Evolutionary conservation across 148 eudicot genomes (phyloP).

Genomic region (Silene conica): DNA sequence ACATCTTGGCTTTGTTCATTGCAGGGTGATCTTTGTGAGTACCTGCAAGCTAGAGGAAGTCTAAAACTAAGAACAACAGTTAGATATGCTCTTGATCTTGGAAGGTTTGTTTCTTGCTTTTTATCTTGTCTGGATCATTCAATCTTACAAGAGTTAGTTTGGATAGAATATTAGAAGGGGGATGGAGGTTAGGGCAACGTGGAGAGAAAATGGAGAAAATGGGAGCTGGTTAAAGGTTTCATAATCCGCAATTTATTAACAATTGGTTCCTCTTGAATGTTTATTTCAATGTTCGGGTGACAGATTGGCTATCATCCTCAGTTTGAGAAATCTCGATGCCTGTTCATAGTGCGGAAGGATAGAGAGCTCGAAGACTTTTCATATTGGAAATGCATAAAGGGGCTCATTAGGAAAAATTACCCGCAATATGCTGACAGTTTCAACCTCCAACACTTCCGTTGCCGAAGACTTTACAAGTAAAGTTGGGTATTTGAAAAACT

Average conservation of each 20-base stretch:
- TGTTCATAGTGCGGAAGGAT: constrained; percentile 84
- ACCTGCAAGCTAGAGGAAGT: constrained; percentile 54
- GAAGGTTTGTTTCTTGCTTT: constrained; percentile 45
- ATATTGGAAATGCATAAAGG: constrained; percentile 93
- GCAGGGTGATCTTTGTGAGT: constrained; percentile 79
- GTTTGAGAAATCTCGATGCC: constrained; percentile 71
- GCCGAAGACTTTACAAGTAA: constrained; percentile 49
- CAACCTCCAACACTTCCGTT: constrained; percentile 71
- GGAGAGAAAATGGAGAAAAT: too few species aligned
- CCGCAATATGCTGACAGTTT: constrained; percentile 82
- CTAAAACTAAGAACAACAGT: constrained; percentile 66
- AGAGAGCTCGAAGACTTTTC: constrained; percentile 76
- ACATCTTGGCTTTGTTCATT: constrained; percentile 23
- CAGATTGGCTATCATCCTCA: constrained; percentile 86
- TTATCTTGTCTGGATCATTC: constrained; percentile 4
- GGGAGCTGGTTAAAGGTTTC: too few species aligned
- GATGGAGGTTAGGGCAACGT: too few species aligned
- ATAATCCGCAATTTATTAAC: too few species aligned
- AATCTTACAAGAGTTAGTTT: background rate
- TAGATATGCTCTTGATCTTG: constrained; percentile 82
- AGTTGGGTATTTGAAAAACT: constrained; percentile 24
- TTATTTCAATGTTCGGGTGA: constrained; percentile 17
- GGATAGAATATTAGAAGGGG: too few species aligned
- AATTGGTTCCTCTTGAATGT: background rate
- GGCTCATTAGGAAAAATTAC: constrained; percentile 62